phyloP scores from a whole-genome alignment of 495 filamentous ascomycete species.

The Hypoxylon cercidicola region DNA sequence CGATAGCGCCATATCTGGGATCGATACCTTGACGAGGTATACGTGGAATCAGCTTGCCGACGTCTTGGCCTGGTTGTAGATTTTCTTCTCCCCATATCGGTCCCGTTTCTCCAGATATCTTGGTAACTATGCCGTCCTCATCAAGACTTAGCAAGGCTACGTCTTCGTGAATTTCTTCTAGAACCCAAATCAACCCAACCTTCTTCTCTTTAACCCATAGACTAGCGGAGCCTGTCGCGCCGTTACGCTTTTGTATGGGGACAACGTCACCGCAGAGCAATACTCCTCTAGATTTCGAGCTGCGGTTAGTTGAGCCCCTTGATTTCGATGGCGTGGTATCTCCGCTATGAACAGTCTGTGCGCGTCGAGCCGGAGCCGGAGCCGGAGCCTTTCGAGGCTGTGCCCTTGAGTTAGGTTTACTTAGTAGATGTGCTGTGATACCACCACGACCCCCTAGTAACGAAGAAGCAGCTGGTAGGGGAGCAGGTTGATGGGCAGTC shows the following conservation, averaged over 20 bases:
- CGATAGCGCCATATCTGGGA: conserved; percentile 70
- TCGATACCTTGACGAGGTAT: conserved; percentile 79
- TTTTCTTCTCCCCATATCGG: conserved; percentile 83
- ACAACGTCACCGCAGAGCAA: conserved; percentile 96
- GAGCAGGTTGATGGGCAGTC: conserved; percentile 50
- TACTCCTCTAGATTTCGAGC: conserved; percentile 86
- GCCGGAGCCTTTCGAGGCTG: conserved; percentile 53
- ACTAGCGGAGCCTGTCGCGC: conserved; percentile 87
- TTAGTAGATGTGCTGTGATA: conserved; percentile 85
- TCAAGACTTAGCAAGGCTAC: conserved; percentile 78
- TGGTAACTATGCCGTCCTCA: conserved; percentile 74
- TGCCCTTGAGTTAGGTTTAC: conserved; percentile 82
- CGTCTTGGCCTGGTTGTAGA: conserved; percentile 71
- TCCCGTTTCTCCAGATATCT: conserved; percentile 72
- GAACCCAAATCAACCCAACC: conserved; percentile 93
- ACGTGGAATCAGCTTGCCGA: conserved; percentile 80
- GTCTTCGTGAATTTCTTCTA: conserved; percentile 98
- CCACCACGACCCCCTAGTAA: conserved; percentile 75
- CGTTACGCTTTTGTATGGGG: conserved; percentile 94
- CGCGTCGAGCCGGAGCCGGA: conserved; percentile 55
- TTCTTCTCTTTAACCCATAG: conserved; percentile 98
- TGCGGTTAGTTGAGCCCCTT: conserved; percentile 63
- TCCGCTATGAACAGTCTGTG: conserved; percentile 79
- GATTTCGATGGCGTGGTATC: conserved; percentile 70
- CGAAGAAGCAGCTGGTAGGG: conserved; percentile 56